Evolutionary conservation across 805 yeast genomes (phyloP).

Genomic region (Candida montana): DNA sequence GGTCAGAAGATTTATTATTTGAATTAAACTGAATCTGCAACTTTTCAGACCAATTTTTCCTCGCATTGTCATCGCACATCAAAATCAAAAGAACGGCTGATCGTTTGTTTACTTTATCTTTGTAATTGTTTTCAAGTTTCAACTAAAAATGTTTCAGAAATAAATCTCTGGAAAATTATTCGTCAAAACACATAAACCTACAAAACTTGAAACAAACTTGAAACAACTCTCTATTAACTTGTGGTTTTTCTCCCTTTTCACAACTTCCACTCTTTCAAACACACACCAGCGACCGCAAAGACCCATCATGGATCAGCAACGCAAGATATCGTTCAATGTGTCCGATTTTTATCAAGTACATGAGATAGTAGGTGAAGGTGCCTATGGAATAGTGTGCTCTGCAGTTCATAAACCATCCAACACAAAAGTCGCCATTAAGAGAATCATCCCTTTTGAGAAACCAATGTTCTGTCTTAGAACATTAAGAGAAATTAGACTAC

Average conservation of each 20-base stretch:
- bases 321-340: constrained; percentile 54
- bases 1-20: no score
- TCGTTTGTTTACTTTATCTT: background rate
- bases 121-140: background rate
- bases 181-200: background rate
- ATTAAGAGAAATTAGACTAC: constrained; percentile 60
- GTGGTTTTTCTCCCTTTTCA: no score
- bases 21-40: no score
- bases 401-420: constrained; percentile 60
- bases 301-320: constrained; percentile 1
- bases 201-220: no score
- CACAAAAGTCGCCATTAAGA: constrained; percentile 69
- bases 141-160: background rate
- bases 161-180: background rate
- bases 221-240: background rate
- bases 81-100: no score
- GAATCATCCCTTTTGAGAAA: constrained; percentile 65
- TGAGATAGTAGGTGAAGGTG: constrained; percentile 71
- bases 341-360: constrained; percentile 55
- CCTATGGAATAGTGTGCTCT: constrained; percentile 73
- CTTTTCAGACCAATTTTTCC: no score
- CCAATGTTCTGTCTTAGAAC: constrained; percentile 65
- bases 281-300: no score
- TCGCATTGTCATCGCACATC: no score
- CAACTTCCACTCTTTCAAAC: background rate